Evolutionary conservation across 164 flowering plant genomes (phyloP).

Genomic region (Annona squamosa): DNA sequence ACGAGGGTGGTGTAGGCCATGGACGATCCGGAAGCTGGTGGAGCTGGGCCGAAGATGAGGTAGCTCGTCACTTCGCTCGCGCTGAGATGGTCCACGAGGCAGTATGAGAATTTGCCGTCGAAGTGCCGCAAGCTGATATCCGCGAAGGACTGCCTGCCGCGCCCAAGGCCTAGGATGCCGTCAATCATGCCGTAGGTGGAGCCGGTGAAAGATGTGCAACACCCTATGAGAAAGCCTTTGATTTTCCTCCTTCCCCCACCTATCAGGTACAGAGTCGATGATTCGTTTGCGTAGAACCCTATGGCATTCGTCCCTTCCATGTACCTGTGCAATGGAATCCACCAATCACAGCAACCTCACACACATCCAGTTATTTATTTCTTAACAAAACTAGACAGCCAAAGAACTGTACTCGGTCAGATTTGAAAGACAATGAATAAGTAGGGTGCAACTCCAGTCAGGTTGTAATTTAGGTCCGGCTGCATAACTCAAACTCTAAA

Average conservation of each 20-base stretch:
- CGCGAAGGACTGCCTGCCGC: constrained; percentile 37
- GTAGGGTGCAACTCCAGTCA: too few relatives aligned
- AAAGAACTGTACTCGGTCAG: too few relatives aligned
- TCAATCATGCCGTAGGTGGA: constrained; percentile 31
- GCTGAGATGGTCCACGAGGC: constrained; percentile 68
- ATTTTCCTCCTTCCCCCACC: constrained; percentile 31
- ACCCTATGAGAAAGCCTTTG: constrained; percentile 43
- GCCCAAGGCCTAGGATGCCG: constrained; percentile 67
- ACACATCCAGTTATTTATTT: too few relatives aligned
- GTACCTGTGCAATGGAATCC: constrained; percentile 28
- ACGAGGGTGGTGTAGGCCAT: constrained; percentile 36
- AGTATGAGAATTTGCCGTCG: constrained; percentile 63
- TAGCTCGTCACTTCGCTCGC: constrained; percentile 37
- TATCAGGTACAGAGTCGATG: constrained; percentile 30
- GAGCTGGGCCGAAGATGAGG: constrained; percentile 26
- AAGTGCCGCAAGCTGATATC: constrained; percentile 18
- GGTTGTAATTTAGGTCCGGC: too few relatives aligned
- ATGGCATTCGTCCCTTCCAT: constrained; percentile 35
- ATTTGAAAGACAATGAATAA: too few relatives aligned
- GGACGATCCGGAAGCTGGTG: not conserved
- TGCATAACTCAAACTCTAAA: too few relatives aligned
- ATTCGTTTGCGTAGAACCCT: constrained; percentile 63
- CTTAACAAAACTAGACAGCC: too few relatives aligned
- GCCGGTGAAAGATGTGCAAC: constrained; percentile 34
- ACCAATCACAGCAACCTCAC: too few relatives aligned